Conservation (phyloP, 345 rosid species). For the Eucalyptus guilfoylei region DNA sequence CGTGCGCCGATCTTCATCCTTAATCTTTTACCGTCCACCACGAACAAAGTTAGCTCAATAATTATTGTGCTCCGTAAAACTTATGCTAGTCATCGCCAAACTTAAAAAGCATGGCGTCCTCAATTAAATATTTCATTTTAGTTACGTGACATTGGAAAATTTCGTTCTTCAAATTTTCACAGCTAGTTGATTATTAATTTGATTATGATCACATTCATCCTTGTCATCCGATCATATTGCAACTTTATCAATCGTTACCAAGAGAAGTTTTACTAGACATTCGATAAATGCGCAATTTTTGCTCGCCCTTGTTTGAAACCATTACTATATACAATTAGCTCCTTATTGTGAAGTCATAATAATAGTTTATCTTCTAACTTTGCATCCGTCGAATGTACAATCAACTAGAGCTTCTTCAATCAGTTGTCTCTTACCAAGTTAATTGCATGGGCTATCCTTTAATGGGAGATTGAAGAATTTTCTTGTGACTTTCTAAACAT, state of each 20-base stretch:
- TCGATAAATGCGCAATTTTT: not conserved
- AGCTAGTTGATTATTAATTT: not conserved
- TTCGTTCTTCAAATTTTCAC: not conserved
- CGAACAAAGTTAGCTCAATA: not conserved
- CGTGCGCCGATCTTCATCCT: not conserved
- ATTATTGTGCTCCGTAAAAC: not conserved
- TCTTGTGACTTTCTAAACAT: not conserved
- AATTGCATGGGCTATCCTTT: not conserved
- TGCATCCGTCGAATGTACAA: not conserved
- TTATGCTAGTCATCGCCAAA: not conserved
- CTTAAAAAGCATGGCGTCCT: not conserved
- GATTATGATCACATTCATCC: not conserved
- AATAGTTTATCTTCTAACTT: not conserved
- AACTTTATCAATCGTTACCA: not conserved
- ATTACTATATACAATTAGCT: not conserved
- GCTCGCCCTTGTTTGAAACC: not conserved
- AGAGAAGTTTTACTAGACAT: not conserved
- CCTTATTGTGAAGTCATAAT: not conserved
- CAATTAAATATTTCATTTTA: not conserved
- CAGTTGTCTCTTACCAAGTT: accelerated
- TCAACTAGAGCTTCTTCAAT: not conserved
- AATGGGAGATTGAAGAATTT: not conserved
- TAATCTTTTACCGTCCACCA: not conserved
- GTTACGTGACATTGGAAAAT: not conserved
- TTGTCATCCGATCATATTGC: not conserved